Percentiles rank a stretch among this genome's conserved stretches.
phyloP scores from a whole-genome alignment of 1,284 basidiomycete species.

The Trametes sp. region DNA sequence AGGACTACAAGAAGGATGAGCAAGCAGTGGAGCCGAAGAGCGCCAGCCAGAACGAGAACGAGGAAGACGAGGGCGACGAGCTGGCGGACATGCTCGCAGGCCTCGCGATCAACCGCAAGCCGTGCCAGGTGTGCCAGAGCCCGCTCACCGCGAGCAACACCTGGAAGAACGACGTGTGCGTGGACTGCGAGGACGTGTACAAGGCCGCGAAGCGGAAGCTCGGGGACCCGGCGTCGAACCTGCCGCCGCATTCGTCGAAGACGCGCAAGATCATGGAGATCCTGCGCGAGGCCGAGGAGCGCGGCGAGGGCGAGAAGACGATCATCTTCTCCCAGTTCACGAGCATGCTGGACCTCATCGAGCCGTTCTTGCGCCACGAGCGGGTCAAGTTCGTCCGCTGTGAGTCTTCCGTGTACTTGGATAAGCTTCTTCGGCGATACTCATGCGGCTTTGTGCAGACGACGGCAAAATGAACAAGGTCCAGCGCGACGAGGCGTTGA shows the following conservation, averaged over 20 bases:
- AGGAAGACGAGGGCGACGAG: constrained; percentile 71
- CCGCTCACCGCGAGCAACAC: constrained; percentile 50
- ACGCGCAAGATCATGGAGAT: constrained; percentile 84
- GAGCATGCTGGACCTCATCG: constrained; percentile 86
- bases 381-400: constrained; percentile 84
- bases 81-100: constrained; percentile 80
- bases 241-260: constrained; percentile 84
- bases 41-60: constrained; percentile 60
- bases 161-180: constrained; percentile 58
- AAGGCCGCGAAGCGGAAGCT: constrained; percentile 46
- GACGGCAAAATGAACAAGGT: constrained; percentile 87
- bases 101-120: constrained; percentile 68
- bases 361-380: constrained; percentile 78
- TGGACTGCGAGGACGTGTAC: constrained; percentile 64
- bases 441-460: constrained; percentile 54
- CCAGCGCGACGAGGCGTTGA: constrained; percentile 78
- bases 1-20: constrained; percentile 74
- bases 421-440: not conserved
- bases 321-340: constrained; percentile 94
- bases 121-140: constrained; percentile 77
- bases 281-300: constrained; percentile 69
- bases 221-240: constrained; percentile 36
- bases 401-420: constrained; percentile 52
- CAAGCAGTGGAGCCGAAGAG: constrained; percentile 76
- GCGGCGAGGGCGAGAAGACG: constrained; percentile 84